Evolutionary conservation across 257 asterid genomes (phyloP).

Genomic region (Osmanthus fragrans): DNA sequence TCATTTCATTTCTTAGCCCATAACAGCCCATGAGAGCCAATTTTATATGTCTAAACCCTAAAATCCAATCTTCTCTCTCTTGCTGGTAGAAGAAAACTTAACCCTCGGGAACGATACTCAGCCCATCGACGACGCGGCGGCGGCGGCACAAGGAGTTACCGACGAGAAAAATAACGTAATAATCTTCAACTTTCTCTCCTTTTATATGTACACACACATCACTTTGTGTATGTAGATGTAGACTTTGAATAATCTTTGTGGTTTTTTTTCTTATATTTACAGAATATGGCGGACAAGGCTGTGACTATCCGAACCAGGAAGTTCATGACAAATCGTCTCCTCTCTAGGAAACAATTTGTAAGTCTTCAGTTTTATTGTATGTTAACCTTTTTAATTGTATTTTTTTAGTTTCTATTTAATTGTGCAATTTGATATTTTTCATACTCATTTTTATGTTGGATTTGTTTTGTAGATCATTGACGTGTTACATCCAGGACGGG

Average conservation of each 20-base stretch:
- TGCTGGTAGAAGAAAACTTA: neutral
- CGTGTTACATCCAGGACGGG: slow-evolving; percentile 71
- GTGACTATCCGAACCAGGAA: slow-evolving; percentile 69
- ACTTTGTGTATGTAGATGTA: neutral
- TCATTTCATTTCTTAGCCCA: slow-evolving; percentile 5
- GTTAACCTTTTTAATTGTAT: neutral
- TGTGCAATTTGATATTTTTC: neutral
- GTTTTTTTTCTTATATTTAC: neutral
- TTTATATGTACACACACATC: neutral
- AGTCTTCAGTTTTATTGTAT: neutral
- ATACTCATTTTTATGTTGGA: neutral
- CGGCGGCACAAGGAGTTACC: slow-evolving; percentile 27
- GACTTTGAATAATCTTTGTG: neutral
- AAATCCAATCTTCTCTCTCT: neutral
- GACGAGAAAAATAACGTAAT: slow-evolving; percentile 24
- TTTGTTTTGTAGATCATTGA: slow-evolving; percentile 45
- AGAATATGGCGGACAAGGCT: slow-evolving; percentile 72
- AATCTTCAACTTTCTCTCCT: neutral
- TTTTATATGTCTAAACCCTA: slow-evolving; percentile 28
- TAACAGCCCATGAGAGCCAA: neutral
- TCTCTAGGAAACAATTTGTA: slow-evolving; percentile 73
- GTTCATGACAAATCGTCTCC: slow-evolving; percentile 75
- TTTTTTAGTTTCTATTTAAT: neutral
- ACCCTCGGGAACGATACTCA: slow-evolving; percentile 19
- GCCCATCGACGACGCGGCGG: slow-evolving; percentile 16